Percentiles rank a stretch among this genome's conserved stretches.
Conservation (phyloP, 2,329 filamentous ascomycete genomes). For the Aspergillus pseudonomiae region DNA sequence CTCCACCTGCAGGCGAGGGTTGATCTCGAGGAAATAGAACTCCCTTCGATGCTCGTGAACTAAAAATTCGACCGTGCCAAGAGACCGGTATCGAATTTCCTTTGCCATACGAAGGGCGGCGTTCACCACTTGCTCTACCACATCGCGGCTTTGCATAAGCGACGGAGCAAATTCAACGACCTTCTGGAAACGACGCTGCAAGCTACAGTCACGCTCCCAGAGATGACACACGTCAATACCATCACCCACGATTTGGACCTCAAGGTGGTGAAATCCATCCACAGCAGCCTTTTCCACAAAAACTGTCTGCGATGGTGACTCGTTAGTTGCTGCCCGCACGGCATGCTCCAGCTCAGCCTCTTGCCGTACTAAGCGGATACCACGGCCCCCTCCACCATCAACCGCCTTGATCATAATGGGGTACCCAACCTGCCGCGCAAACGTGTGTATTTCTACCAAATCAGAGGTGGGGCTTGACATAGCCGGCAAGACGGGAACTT, state of each 20-base stretch:
- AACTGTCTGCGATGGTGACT: slow-evolving; percentile 61
- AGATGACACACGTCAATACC: slow-evolving; percentile 57
- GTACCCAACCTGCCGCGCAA: slow-evolving; percentile 61
- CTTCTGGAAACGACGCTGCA: slow-evolving; percentile 64
- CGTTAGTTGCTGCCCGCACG: slow-evolving; percentile 56
- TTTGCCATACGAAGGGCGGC: slow-evolving; percentile 50
- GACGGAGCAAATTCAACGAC: slow-evolving; percentile 63
- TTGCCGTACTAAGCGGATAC: slow-evolving; percentile 57
- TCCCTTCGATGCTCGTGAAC: slow-evolving; percentile 53
- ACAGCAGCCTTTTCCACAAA: slow-evolving; percentile 67
- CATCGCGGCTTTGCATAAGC: slow-evolving; percentile 48
- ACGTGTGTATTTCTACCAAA: slow-evolving; percentile 50
- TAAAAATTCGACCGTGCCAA: slow-evolving; percentile 69
- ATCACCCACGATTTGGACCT: slow-evolving; percentile 64
- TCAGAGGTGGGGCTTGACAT: slow-evolving; percentile 48
- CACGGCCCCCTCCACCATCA: slow-evolving; percentile 64
- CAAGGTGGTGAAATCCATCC: slow-evolving; percentile 63
- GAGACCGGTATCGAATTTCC: slow-evolving; percentile 57
- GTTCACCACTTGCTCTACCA: slow-evolving; percentile 56
- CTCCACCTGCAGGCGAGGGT: slow-evolving; percentile 64
- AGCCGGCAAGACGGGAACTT: slow-evolving; percentile 56
- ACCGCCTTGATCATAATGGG: slow-evolving; percentile 68
- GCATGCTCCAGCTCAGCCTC: slow-evolving; percentile 50
- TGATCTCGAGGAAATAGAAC: slow-evolving; percentile 64
- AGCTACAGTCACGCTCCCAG: slow-evolving; percentile 64